A percentile compares a stretch with the other conserved stretches of the same genome.
These are phyloP conservation scores for Mortierella sp. DNA, from an alignment of 371 early-diverging fungal genomes.

Conservation along the genomic window DNA sequence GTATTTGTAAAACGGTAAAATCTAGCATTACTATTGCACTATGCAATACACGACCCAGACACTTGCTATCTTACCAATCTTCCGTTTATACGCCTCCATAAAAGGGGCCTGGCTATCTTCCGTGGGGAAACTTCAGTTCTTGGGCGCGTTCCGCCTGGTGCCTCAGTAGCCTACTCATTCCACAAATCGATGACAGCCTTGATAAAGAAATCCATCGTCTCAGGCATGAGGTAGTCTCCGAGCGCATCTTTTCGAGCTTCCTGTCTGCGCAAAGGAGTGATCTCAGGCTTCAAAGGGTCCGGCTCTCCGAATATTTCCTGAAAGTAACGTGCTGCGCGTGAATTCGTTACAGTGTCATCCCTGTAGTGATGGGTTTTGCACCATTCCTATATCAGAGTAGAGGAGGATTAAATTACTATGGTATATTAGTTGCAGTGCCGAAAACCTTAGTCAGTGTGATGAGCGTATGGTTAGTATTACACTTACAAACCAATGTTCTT, in stretches of 20 bases:
- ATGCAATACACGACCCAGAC: not conserved
- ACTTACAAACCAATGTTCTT: not conserved
- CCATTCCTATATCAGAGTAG: not conserved
- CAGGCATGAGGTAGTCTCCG: constrained; percentile 14
- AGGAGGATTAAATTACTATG: not conserved
- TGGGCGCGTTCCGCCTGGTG: not conserved
- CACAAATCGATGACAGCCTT: constrained; percentile 13
- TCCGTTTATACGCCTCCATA: constrained; percentile 25
- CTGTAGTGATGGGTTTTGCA: not conserved
- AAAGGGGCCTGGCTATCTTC: constrained; percentile 25
- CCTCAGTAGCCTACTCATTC: constrained; percentile 4
- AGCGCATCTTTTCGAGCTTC: not conserved
- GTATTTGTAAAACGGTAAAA: not conserved
- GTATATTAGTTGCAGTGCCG: not conserved
- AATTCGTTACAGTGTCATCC: constrained; percentile 3
- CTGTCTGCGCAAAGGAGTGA: constrained; percentile 13
- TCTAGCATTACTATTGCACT: not conserved
- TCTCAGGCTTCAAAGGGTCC: not conserved
- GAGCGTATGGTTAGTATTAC: too few species aligned
- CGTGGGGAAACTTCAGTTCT: constrained; percentile 20
- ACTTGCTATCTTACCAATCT: constrained; percentile 9
- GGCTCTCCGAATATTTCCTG: constrained; percentile 3
- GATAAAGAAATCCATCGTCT: constrained; percentile 13
- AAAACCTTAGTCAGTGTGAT: not conserved
- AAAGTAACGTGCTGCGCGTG: constrained; percentile 14